These are phyloP conservation scores for Flaveria ramosissima DNA, from an alignment of 129 eudicot species.

Conservation along the genomic window DNA sequence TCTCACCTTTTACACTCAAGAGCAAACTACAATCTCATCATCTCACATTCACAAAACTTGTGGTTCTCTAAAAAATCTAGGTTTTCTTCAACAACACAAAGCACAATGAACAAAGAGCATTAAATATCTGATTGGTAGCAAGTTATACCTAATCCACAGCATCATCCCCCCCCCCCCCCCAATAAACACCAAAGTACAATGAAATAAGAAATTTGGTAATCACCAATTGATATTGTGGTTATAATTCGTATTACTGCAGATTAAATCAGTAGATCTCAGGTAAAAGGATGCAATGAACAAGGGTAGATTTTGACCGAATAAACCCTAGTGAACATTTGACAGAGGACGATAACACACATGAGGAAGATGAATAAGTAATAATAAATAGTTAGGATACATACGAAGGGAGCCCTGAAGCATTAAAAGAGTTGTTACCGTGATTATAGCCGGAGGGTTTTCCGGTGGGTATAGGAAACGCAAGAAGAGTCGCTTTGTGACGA, in stretches of 20 bases:
- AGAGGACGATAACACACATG: not conserved
- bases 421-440: slow-evolving; percentile 1
- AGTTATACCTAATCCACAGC: slow-evolving; percentile 8
- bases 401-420: not conserved
- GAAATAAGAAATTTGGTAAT: not conserved
- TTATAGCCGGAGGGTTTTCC: slow-evolving; percentile 10
- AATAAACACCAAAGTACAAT: not conserved
- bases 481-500: slow-evolving; percentile 16
- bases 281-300: not conserved
- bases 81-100: not conserved
- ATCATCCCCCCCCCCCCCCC: too few species aligned
- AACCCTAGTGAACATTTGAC: slow-evolving; percentile 34
- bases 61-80: not conserved
- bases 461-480: not conserved
- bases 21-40: too few species aligned
- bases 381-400: not conserved
- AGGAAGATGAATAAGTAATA: slow-evolving; percentile 10
- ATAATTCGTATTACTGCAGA: not conserved
- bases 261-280: not conserved
- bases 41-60: not conserved
- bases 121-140: slow-evolving; percentile 13
- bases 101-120: not conserved
- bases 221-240: not conserved
- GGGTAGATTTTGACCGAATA: slow-evolving; percentile 2
- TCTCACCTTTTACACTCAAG: too few species aligned